These are phyloP conservation scores for Mucor circinelloides DNA, from an alignment of 371 early-diverging fungal species.

Conservation along the genomic window DNA sequence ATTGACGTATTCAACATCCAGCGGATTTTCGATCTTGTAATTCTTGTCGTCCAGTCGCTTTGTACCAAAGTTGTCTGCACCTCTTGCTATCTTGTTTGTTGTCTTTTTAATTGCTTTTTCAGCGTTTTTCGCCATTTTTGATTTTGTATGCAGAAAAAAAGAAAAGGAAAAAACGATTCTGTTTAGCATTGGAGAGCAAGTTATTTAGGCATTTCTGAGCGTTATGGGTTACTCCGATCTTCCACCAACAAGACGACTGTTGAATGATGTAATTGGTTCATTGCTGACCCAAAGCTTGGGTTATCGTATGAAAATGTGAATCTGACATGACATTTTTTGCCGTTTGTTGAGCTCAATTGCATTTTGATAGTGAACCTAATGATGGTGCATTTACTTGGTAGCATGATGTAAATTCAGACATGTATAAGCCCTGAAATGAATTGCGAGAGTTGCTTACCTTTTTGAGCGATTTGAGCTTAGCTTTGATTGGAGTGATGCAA, in stretches of 20 bases:
- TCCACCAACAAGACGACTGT: not conserved
- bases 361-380: not conserved
- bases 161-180: not conserved
- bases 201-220: not conserved
- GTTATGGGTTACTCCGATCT: not conserved
- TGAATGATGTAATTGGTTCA: not conserved
- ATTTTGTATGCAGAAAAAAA: not conserved
- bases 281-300: not conserved
- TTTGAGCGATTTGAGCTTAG: too few species aligned
- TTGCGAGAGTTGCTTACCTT: not conserved
- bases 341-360: not conserved
- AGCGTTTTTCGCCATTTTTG: slow-evolving; percentile 7
- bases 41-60: not conserved
- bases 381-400: not conserved
- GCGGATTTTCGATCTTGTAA: not conserved
- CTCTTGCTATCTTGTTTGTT: slow-evolving; percentile 16
- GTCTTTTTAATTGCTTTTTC: slow-evolving; percentile 29
- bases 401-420: not conserved
- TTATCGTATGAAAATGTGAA: not conserved
- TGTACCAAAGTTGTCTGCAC: slow-evolving; percentile 26
- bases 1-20: slow-evolving; percentile 47
- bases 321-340: not conserved
- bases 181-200: not conserved
- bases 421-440: not conserved
- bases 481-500: too few species aligned